Evolutionary conservation across 1,284 basidiomycete species (phyloP), one percentile per base, ranked within the genome.

Genomic region (Rhodotorula sp.): DNA sequence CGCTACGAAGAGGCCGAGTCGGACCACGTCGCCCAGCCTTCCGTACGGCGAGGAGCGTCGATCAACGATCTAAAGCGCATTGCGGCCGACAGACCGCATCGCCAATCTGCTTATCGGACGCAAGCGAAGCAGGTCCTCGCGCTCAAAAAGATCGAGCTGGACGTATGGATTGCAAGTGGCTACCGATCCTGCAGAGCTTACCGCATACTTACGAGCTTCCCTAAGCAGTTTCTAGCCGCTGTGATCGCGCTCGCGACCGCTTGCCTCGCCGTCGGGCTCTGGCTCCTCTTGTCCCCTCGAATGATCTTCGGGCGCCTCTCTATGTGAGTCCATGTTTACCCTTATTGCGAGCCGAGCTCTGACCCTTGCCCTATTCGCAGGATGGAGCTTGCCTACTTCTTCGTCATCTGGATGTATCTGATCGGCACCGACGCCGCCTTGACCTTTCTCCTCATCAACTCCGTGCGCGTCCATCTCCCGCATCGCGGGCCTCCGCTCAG

Each of bases 101-200:
- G 45, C 8, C 52, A 50, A 2, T 61, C 65, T 16, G 56, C 60
- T 12, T 28, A 59, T n/a, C 21, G 69, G 19, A 56, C 63, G 58
- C 66, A 67, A 48, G 69, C 69, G 4, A 67, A 67, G 58, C 69
- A 70, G 62, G 31, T 70, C 1, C 62, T 70, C 3, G 69, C 69
- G 19, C 58, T 70, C 5, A 62, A 63, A 28, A 70, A 67, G 62
- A 43, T 70, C 48, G 56, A 64, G 52, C 60, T 45, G 54, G 69
- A 70, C 26, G 47, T 70, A 26, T 26, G 60, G 12, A 49, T 70
- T 12, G 67, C 66, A 28, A 26, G 68, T 66, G 8, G n/a, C 3
- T 21, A 28, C 58, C 43, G 10, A 4, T 14, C 18, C 26, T 23
- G 19, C 50, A 19, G 43, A 21, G 1, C 8, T 50, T 18, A n/a